Percentiles rank a stretch among this genome's conserved stretches.
These are phyloP conservation scores for Hirsutella thompsonii DNA, from an alignment of 2,329 filamentous ascomycete genomes.

Conservation along the genomic window DNA sequence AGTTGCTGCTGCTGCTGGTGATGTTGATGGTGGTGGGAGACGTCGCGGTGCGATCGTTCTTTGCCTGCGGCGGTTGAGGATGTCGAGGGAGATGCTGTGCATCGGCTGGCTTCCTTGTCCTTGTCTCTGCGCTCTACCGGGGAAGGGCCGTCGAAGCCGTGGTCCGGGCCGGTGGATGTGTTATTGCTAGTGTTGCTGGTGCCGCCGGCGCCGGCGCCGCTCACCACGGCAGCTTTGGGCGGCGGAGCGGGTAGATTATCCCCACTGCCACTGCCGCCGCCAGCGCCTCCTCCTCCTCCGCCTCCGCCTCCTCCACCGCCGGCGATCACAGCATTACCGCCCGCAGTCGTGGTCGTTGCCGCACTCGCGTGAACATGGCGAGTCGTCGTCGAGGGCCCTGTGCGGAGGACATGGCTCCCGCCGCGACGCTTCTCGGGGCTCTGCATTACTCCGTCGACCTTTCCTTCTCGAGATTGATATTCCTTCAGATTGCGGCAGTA, in stretches of 20 bases:
- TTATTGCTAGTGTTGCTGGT: constrained; percentile 3
- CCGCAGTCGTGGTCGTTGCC: not conserved
- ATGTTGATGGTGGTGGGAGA: too few relatives aligned
- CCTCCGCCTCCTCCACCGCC: too few relatives aligned
- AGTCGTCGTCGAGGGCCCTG: constrained; percentile 8
- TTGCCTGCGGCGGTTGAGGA: too few relatives aligned
- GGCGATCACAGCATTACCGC: too few relatives aligned
- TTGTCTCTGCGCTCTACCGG: not conserved
- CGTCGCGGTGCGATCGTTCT: too few relatives aligned
- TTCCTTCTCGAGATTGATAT: not conserved
- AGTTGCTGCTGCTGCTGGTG: too few relatives aligned
- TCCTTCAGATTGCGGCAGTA: too few relatives aligned
- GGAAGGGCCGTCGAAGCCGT: not conserved
- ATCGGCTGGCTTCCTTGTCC: not conserved
- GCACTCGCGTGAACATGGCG: constrained; percentile 3
- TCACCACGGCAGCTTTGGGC: not conserved
- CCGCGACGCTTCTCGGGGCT: constrained; percentile 31
- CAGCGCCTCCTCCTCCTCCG: too few relatives aligned
- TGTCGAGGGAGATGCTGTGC: too few relatives aligned
- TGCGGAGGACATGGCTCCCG: constrained; percentile 12
- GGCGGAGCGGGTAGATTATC: not conserved
- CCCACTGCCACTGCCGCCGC: constrained; percentile 8
- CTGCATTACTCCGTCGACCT: constrained; percentile 18
- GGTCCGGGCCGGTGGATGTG: not conserved
- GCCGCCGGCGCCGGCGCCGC: too few relatives aligned